Percentiles rank a stretch among this genome's conserved stretches.
phyloP scores from a whole-genome alignment of 2,329 filamentous ascomycete species.

The Ophiostoma triangulosporum region DNA sequence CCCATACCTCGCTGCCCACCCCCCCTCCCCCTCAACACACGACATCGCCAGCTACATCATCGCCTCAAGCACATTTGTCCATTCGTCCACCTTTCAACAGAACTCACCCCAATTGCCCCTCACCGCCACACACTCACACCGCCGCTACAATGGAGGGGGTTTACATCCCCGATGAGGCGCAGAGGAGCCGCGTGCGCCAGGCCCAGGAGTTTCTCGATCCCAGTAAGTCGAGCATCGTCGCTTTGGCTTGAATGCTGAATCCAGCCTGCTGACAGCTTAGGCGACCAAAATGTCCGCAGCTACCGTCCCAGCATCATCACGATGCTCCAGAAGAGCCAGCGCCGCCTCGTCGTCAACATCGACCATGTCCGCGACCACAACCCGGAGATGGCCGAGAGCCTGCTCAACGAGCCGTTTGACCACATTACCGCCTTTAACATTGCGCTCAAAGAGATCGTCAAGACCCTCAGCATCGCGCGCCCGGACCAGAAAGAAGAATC shows the following conservation, averaged over 20 bases:
- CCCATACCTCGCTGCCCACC: neutral
- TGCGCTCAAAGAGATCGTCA: constrained; percentile 78
- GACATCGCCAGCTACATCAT: neutral
- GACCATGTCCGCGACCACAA: constrained; percentile 88
- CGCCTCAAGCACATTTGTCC: neutral
- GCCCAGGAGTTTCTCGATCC: constrained; percentile 93
- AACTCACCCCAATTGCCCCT: neutral
- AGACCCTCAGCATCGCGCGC: constrained; percentile 62
- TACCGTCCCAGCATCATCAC: constrained; percentile 81
- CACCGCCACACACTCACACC: neutral
- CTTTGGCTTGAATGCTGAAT: constrained; percentile 7
- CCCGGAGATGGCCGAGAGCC: constrained; percentile 60
- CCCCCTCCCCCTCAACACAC: neutral
- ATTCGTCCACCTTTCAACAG: neutral
- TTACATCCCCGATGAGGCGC: constrained; percentile 71
- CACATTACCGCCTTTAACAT: constrained; percentile 78
- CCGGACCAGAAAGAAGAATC: constrained; percentile 66
- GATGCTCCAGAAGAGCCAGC: constrained; percentile 56
- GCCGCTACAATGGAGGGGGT: constrained; percentile 48
- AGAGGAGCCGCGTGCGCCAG: constrained; percentile 68
- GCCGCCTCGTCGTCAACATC: constrained; percentile 58
- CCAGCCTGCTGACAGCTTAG: constrained; percentile 22
- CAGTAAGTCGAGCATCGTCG: constrained; percentile 34
- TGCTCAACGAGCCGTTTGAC: constrained; percentile 80
- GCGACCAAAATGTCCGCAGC: constrained; percentile 46